These are phyloP conservation scores for Calocybe indica DNA, from an alignment of 768 basidiomycete genomes.

Conservation along the genomic window DNA sequence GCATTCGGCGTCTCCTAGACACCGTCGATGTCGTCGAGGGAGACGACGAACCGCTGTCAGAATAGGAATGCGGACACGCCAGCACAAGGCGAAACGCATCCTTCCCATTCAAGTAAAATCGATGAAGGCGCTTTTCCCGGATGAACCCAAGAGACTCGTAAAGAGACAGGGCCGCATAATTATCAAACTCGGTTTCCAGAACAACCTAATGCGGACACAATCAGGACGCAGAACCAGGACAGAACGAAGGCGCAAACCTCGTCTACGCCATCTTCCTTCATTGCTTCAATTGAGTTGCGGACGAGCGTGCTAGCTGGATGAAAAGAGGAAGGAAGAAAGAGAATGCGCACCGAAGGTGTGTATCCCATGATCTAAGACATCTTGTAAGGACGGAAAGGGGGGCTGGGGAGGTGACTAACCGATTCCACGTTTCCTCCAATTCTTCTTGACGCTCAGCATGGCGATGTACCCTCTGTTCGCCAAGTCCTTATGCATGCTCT, in stretches of 20 bases:
- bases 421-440: conserved; percentile 87
- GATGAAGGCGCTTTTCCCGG: conserved; percentile 87
- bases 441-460: conserved; percentile 87
- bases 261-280: conserved; percentile 77
- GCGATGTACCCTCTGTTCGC: conserved; percentile 94
- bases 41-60: conserved; percentile 27
- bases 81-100: conserved; percentile 87
- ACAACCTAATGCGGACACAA: conserved; percentile 52
- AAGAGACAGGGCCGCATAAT: conserved; percentile 77
- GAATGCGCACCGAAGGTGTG: conserved; percentile 41
- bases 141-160: conserved; percentile 95
- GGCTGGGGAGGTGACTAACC: conserved; percentile 49
- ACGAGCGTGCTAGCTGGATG: conserved; percentile 79
- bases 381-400: conserved; percentile 35
- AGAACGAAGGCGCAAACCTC: conserved; percentile 54
- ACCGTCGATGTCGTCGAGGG: conserved; percentile 8
- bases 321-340: conserved; percentile 29
- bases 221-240: conserved; percentile 1
- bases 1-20: conserved; percentile 14
- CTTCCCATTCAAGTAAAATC: conserved; percentile 97
- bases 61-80: conserved; percentile 38
- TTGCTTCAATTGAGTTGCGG: conserved; percentile 72
- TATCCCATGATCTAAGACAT: conserved; percentile 40
- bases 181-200: conserved; percentile 95
- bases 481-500: conserved; percentile 74